These are phyloP conservation scores for Piper longum DNA, from an alignment of 164 flowering plant genomes.

Conservation along the genomic window DNA sequence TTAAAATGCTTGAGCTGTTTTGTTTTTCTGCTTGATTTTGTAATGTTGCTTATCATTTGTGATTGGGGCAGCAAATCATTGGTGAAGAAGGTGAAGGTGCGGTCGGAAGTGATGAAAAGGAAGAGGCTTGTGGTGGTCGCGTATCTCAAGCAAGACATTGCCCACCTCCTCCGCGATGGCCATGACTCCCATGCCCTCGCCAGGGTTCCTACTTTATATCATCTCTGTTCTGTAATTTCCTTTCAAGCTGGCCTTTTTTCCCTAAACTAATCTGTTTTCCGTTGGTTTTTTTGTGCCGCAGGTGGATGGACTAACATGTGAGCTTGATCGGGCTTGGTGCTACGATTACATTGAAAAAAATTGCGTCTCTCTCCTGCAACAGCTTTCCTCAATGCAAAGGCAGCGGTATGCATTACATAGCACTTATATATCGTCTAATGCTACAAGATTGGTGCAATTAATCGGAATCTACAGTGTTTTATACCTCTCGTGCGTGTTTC, in stretches of 20 bases:
- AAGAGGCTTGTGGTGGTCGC: neutral
- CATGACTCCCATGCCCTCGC: neutral
- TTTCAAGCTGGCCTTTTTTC: too few relatives aligned
- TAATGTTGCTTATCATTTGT: too few relatives aligned
- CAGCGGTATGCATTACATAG: conserved; percentile 28
- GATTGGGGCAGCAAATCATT: neutral
- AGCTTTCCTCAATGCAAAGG: conserved; percentile 21
- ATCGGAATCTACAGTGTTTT: neutral
- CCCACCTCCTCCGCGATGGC: neutral
- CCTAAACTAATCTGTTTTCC: neutral
- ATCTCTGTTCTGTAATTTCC: too few relatives aligned
- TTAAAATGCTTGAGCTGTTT: too few relatives aligned
- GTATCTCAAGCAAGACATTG: neutral
- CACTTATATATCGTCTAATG: neutral
- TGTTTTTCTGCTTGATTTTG: too few relatives aligned
- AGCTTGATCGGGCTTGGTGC: conserved; percentile 19
- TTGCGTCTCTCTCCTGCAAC: conserved; percentile 13
- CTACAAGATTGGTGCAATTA: too few relatives aligned
- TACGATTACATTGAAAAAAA: conserved; percentile 22
- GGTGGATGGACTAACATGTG: conserved; percentile 41
- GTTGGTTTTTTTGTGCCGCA: conserved; percentile 8
- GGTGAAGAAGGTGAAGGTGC: neutral
- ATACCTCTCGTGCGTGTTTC: neutral
- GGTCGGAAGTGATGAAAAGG: neutral
- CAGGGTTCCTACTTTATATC: neutral